These are phyloP conservation scores for Hyaloraphidium curvatum DNA, from an alignment of 192 early-diverging fungal species.

Conservation along the genomic window DNA sequence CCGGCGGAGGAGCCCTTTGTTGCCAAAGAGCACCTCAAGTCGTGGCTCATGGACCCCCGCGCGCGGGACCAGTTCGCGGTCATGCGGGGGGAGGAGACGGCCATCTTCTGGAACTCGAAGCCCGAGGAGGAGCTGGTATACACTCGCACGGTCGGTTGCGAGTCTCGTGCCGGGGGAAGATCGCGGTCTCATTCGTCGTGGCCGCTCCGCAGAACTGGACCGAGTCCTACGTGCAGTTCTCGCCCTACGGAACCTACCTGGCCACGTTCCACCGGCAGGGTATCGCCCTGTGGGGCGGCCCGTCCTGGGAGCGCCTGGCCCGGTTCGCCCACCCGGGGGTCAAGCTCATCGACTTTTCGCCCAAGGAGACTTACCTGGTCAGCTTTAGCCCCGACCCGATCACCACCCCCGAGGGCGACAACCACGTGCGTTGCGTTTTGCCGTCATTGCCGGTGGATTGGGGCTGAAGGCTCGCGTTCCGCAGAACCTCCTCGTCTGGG, in stretches of 20 bases:
- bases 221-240: conserved; percentile 85
- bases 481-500: conserved; percentile 65
- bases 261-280: conserved; percentile 87
- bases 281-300: conserved; percentile 89
- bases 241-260: conserved; percentile 81
- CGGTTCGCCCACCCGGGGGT: conserved; percentile 83
- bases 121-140: conserved; percentile 63
- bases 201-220: conserved; percentile 58
- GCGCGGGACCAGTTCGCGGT: conserved; percentile 84
- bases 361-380: conserved; percentile 82
- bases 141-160: conserved; percentile 22
- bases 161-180: not conserved
- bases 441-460: not conserved
- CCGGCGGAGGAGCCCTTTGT: conserved; percentile 41
- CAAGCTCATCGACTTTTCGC: conserved; percentile 78
- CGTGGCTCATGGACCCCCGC: conserved; percentile 68
- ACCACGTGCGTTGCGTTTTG: conserved; percentile 25
- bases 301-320: conserved; percentile 72
- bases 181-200: not conserved
- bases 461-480: not conserved
- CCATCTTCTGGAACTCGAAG: conserved; percentile 82
- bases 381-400: conserved; percentile 83
- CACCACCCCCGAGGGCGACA: conserved; percentile 37
- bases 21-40: conserved; percentile 70
- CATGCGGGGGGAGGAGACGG: conserved; percentile 64